Percentiles rank a stretch among this genome's conserved stretches.
These are phyloP conservation scores for Clonostachys chloroleuca DNA, from an alignment of 2,329 filamentous ascomycete genomes.

Conservation along the genomic window DNA sequence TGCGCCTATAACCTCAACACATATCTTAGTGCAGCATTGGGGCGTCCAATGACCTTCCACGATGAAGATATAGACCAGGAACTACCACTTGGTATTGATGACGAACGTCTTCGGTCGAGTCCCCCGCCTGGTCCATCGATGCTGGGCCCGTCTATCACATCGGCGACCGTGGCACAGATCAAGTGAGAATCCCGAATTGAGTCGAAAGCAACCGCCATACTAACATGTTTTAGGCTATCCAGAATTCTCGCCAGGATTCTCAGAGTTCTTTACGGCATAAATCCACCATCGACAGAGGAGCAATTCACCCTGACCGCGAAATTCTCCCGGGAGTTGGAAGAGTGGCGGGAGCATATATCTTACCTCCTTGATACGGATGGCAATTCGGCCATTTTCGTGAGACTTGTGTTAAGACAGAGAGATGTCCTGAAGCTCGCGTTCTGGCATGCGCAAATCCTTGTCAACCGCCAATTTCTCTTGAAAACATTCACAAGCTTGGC, in stretches of 20 bases:
- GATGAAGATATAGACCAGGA: slow-evolving; percentile 63
- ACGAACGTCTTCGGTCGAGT: slow-evolving; percentile 29
- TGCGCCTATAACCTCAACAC: slow-evolving; percentile 60
- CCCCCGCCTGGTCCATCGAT: neutral
- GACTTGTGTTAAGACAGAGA: slow-evolving; percentile 32
- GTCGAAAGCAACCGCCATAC: no score
- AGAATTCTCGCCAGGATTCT: slow-evolving; percentile 26
- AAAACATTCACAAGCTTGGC: slow-evolving; percentile 19
- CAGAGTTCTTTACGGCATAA: slow-evolving; percentile 25
- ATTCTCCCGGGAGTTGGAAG: slow-evolving; percentile 19
- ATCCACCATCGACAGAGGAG: slow-evolving; percentile 14
- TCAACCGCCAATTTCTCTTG: slow-evolving; percentile 28
- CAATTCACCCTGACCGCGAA: slow-evolving; percentile 18
- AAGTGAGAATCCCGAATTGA: slow-evolving; percentile 12
- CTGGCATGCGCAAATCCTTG: slow-evolving; percentile 35
- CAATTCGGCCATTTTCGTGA: slow-evolving; percentile 21
- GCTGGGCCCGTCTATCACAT: slow-evolving; percentile 14
- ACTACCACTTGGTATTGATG: slow-evolving; percentile 48
- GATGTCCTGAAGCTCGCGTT: slow-evolving; percentile 33
- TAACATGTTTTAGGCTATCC: slow-evolving; percentile 12
- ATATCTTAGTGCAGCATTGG: slow-evolving; percentile 59
- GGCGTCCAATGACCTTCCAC: slow-evolving; percentile 56
- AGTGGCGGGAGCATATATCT: slow-evolving; percentile 24
- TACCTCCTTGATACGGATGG: slow-evolving; percentile 29
- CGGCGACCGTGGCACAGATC: slow-evolving; percentile 24